phyloP scores from a whole-genome alignment of 352 stramenopile genomes.

The Globisporangium irregulare region DNA sequence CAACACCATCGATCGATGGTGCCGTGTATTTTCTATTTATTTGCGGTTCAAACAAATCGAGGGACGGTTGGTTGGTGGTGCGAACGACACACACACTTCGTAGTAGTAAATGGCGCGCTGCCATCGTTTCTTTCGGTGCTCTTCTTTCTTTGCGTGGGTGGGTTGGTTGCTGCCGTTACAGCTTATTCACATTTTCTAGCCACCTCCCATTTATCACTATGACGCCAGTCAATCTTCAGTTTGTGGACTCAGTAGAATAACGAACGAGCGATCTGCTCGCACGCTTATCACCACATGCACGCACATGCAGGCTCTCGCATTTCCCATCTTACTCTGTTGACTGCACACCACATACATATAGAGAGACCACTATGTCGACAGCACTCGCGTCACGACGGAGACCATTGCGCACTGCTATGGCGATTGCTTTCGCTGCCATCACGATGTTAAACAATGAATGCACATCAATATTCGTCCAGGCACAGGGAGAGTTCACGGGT shows the following conservation, averaged over 20 bases:
- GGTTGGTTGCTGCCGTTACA: not conserved
- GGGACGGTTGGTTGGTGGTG: not conserved
- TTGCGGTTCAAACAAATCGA: too few relatives aligned
- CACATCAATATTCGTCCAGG: not conserved
- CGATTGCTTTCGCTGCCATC: not conserved
- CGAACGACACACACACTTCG: not conserved
- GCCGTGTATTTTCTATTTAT: too few relatives aligned
- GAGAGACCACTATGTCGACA: not conserved
- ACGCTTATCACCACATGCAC: not conserved
- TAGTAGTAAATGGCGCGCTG: not conserved
- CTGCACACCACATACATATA: not conserved
- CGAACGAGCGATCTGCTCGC: not conserved
- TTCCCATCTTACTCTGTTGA: not conserved
- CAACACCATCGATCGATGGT: too few relatives aligned
- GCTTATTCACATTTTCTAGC: not conserved
- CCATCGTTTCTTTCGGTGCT: constrained; percentile 1
- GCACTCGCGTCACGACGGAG: not conserved
- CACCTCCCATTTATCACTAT: too few relatives aligned
- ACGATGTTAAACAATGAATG: too few relatives aligned
- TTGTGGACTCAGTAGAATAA: not conserved
- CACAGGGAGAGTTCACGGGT: not conserved
- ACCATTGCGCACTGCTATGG: not conserved
- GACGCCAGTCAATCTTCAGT: not conserved
- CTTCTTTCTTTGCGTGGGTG: not conserved
- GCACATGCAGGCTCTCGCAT: not conserved